Evolutionary conservation across 352 stramenopile species (phyloP).

Genomic region (Elongisporangium senticosum): DNA sequence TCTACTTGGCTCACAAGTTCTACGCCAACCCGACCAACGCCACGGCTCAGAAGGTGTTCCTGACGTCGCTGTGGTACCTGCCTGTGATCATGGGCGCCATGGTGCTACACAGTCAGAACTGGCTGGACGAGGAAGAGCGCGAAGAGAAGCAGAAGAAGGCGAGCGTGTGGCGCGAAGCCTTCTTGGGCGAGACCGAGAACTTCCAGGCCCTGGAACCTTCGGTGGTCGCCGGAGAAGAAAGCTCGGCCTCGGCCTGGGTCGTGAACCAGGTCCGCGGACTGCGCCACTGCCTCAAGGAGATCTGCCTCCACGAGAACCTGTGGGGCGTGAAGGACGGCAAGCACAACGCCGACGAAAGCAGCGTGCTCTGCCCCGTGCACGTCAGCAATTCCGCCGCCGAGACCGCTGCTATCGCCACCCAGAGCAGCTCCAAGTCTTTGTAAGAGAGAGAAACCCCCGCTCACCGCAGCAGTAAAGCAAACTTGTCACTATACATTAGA

Average conservation of each 20-base stretch:
- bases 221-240: slow-evolving; percentile 33
- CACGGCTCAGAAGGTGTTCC: slow-evolving; percentile 96
- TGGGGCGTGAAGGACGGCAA: slow-evolving; percentile 77
- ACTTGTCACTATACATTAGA: slow-evolving; percentile 6
- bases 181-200: slow-evolving; percentile 67
- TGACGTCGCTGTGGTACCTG: slow-evolving; percentile 97
- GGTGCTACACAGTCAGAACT: slow-evolving; percentile 95
- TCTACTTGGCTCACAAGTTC: slow-evolving; percentile 96
- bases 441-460: slow-evolving; percentile 12
- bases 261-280: slow-evolving; percentile 58
- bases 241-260: slow-evolving; percentile 51
- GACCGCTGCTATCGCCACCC: slow-evolving; percentile 52
- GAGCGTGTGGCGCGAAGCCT: slow-evolving; percentile 60
- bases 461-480: slow-evolving; percentile 9
- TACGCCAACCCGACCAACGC: slow-evolving; percentile 90
- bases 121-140: slow-evolving; percentile 68
- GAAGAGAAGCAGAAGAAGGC: slow-evolving; percentile 45
- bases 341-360: slow-evolving; percentile 64
- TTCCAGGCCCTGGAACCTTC: slow-evolving; percentile 38
- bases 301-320: slow-evolving; percentile 81
- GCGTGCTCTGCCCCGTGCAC: slow-evolving; percentile 76
- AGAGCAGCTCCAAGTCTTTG: slow-evolving; percentile 35
- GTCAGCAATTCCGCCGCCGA: slow-evolving; percentile 61
- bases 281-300: slow-evolving; percentile 64
- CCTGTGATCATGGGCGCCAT: slow-evolving; percentile 96